These are phyloP conservation scores for Chlorella ohadii DNA, from an alignment of 139 green algal genomes.

Conservation along the genomic window DNA sequence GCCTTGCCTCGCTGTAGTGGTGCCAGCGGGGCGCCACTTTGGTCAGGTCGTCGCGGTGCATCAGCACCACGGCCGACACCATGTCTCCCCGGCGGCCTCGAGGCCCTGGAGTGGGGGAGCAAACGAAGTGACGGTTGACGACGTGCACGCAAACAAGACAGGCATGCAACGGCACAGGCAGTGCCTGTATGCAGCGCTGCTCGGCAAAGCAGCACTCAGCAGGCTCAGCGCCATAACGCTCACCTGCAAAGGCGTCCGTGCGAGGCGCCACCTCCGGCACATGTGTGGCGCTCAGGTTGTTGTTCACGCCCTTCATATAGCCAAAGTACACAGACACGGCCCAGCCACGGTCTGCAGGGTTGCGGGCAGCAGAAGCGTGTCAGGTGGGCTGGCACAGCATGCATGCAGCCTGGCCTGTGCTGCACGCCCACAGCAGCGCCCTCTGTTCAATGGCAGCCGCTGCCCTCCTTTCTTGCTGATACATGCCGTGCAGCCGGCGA, in stretches of 20 bases:
- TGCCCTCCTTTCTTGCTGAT: too few relatives aligned
- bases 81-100: constrained; percentile 13
- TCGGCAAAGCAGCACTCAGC: neutral
- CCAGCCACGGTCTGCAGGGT: constrained; percentile 25
- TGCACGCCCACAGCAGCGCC: too few relatives aligned
- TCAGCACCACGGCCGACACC: constrained; percentile 80
- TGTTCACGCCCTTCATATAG: constrained; percentile 30
- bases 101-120: neutral
- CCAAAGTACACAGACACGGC: constrained; percentile 5
- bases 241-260: neutral
- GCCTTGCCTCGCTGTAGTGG: constrained; percentile 15
- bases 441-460: too few relatives aligned
- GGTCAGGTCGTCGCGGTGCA: constrained; percentile 77
- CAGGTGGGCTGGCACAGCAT: too few relatives aligned
- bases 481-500: too few relatives aligned
- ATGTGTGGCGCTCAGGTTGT: constrained; percentile 36
- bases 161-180: too few relatives aligned
- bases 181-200: neutral
- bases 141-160: too few relatives aligned
- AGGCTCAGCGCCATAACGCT: neutral
- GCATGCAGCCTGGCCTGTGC: too few relatives aligned
- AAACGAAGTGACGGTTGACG: too few relatives aligned
- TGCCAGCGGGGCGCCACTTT: constrained; percentile 75
- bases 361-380: neutral
- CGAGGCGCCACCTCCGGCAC: neutral